phyloP scores from a whole-genome alignment of 192 early-diverging fungal genomes.

The Chytriomyces hyalinus region DNA sequence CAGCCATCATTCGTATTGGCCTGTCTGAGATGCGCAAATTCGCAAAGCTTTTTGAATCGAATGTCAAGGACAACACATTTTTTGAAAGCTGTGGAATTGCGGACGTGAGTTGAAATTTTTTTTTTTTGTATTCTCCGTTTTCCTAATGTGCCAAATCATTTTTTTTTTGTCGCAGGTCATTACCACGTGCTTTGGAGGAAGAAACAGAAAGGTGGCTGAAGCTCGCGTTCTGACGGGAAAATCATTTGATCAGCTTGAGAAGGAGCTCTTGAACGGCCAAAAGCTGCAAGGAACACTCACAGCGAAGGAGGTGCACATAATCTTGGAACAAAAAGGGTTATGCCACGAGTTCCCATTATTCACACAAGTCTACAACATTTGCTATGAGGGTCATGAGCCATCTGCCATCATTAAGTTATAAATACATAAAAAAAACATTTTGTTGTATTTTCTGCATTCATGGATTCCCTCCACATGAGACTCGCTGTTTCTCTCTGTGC shows the following conservation, averaged over 20 bases:
- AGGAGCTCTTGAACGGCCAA: conserved; percentile 93
- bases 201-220: conserved; percentile 92
- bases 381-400: conserved; percentile 79
- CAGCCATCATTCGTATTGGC: conserved; percentile 95
- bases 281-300: conserved; percentile 97
- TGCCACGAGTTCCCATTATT: conserved; percentile 81
- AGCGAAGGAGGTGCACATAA: conserved; percentile 81
- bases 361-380: conserved; percentile 89
- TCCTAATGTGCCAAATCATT: neutral
- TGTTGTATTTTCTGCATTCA: neutral
- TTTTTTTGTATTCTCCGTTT: neutral
- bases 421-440: neutral
- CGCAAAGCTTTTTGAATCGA: conserved; percentile 78
- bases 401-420: conserved; percentile 68
- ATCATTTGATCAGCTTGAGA: conserved; percentile 88
- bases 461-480: neutral
- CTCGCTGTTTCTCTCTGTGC: neutral
- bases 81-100: conserved; percentile 97
- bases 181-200: conserved; percentile 96
- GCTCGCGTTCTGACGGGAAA: conserved; percentile 91
- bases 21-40: conserved; percentile 95
- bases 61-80: conserved; percentile 92
- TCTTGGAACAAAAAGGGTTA: conserved; percentile 69
- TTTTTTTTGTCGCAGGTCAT: conserved; percentile 55
- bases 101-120: conserved; percentile 61